Conservation (phyloP, 1,284 basidiomycete species). For the Heterobasidion occidentale region DNA sequence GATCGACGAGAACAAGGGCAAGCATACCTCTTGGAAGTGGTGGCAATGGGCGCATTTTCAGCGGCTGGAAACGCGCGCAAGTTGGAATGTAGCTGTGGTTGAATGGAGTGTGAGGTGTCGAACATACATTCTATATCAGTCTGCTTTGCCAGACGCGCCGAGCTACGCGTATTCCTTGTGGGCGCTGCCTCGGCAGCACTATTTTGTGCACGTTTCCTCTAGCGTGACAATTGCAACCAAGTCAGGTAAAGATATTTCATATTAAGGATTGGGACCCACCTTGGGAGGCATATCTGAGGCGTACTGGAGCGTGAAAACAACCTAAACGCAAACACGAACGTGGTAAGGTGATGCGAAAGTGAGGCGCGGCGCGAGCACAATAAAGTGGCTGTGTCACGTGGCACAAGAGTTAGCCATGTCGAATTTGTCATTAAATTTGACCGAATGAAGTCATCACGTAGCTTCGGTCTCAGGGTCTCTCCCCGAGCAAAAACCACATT, state of each 20-base stretch:
- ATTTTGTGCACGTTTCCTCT: constrained; percentile 35
- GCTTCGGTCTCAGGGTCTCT: too few species aligned
- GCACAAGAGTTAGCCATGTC: not conserved
- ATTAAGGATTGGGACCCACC: constrained; percentile 2
- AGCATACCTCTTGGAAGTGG: too few species aligned
- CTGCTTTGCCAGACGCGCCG: constrained; percentile 19
- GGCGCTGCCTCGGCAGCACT: constrained; percentile 23
- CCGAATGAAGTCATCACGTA: too few species aligned
- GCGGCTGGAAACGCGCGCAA: too few species aligned
- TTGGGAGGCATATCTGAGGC: constrained; percentile 15
- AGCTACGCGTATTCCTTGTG: constrained; percentile 41
- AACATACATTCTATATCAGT: constrained; percentile 4
- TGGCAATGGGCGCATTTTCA: too few species aligned
- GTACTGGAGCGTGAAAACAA: not conserved
- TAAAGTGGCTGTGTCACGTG: not conserved
- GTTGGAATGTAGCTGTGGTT: too few species aligned
- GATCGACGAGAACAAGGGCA: too few species aligned
- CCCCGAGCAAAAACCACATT: not conserved
- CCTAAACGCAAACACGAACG: not conserved
- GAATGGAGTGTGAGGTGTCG: not conserved
- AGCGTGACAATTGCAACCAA: not conserved
- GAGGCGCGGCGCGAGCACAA: not conserved
- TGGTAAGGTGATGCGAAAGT: not conserved
- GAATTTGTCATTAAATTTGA: not conserved
- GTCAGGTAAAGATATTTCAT: constrained; percentile 1